Conservation (phyloP, 139 green algal genomes). For the Bryopsis sp. region DNA sequence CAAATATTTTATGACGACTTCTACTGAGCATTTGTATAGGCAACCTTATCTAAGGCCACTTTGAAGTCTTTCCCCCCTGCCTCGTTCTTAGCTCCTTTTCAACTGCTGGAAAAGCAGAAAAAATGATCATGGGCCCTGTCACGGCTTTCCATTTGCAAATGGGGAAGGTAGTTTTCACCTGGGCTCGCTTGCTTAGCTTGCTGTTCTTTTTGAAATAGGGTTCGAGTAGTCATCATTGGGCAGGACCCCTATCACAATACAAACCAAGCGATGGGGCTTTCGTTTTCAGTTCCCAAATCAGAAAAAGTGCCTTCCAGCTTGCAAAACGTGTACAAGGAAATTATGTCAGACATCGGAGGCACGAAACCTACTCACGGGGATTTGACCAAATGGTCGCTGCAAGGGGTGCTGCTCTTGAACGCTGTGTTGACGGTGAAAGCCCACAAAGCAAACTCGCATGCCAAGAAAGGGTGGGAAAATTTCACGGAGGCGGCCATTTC, state of each 20-base stretch:
- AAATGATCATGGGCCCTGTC: not conserved
- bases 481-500: constrained; percentile 84
- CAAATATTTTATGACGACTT: no score
- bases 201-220: constrained; percentile 12
- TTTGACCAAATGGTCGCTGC: constrained; percentile 45
- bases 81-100: not conserved
- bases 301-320: constrained; percentile 23
- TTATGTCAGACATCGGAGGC: constrained; percentile 54
- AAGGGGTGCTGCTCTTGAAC: constrained; percentile 93
- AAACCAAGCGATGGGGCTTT: constrained; percentile 89
- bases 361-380: constrained; percentile 48
- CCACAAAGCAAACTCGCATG: constrained; percentile 72
- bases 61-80: not conserved
- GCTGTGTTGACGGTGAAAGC: constrained; percentile 81
- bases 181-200: not conserved
- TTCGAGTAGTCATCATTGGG: constrained; percentile 78
- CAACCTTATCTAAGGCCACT: not conserved
- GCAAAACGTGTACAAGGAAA: constrained; percentile 70
- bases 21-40: no score
- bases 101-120: not conserved
- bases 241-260: constrained; percentile 87
- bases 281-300: constrained; percentile 76
- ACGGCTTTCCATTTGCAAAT: not conserved
- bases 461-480: constrained; percentile 81
- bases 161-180: not conserved